phyloP scores from a whole-genome alignment of 306 rosid species.

The Vigna unguiculata region DNA sequence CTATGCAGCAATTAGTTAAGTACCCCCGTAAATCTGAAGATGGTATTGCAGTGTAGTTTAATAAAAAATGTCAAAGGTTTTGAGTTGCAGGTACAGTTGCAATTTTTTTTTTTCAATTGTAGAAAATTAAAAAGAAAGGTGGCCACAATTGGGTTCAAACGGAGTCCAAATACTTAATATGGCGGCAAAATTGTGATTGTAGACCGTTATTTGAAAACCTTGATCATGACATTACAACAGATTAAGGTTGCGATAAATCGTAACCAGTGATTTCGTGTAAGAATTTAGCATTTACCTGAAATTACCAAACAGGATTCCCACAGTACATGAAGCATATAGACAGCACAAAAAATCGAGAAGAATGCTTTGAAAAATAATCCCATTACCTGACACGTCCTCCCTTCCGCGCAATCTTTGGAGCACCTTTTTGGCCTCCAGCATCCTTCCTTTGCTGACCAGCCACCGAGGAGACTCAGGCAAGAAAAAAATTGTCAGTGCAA shows the following conservation, averaged over 20 bases:
- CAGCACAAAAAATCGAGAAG: not conserved
- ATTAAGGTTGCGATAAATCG: slow-evolving; percentile 13
- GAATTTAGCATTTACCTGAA: slow-evolving; percentile 21
- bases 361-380: slow-evolving; percentile 9
- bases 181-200: not conserved
- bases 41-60: not conserved
- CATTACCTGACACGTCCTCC: slow-evolving; percentile 86
- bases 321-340: not conserved
- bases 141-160: not conserved
- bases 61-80: not conserved
- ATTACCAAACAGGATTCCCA: slow-evolving; percentile 5
- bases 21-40: slow-evolving; percentile 7
- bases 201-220: not conserved
- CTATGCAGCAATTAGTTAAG: not conserved
- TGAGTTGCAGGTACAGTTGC: not conserved
- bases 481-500: slow-evolving; percentile 66
- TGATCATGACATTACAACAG: not conserved
- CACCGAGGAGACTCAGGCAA: slow-evolving; percentile 94
- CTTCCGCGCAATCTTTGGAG: slow-evolving; percentile 75
- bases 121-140: not conserved
- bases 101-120: not conserved
- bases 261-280: not conserved
- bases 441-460: slow-evolving; percentile 88
- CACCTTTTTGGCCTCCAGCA: slow-evolving; percentile 79
- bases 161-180: not conserved